Percentiles rank a stretch among this genome's conserved stretches.
phyloP scores from a whole-genome alignment of 768 basidiomycete species.

The Calocybe indica region DNA sequence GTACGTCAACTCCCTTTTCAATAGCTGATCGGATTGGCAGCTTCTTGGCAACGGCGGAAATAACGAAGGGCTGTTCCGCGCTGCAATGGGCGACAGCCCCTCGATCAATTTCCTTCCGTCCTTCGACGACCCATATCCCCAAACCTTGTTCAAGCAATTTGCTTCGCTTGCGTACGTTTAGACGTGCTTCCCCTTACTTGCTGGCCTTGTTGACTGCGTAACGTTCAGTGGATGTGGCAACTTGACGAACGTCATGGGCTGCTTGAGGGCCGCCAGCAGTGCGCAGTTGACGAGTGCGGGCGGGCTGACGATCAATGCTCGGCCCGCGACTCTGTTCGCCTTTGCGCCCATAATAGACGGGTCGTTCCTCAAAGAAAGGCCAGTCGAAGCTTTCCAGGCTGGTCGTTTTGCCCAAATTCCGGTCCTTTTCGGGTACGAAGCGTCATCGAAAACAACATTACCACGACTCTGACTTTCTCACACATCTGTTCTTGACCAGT shows the following conservation, averaged over 20 bases:
- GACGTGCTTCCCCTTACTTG: constrained; percentile 3
- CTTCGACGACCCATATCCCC: constrained; percentile 26
- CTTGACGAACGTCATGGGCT: constrained; percentile 18
- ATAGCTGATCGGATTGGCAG: constrained; percentile 12
- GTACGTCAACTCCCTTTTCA: background rate
- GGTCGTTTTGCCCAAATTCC: constrained; percentile 33
- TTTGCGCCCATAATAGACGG: constrained; percentile 34
- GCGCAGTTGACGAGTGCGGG: constrained; percentile 26
- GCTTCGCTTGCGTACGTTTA: constrained; percentile 23
- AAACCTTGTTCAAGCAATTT: constrained; percentile 29
- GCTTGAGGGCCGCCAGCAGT: constrained; percentile 24
- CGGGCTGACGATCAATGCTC: constrained; percentile 20
- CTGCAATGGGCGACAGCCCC: constrained; percentile 39
- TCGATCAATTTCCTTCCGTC: constrained; percentile 29
- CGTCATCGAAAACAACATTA: background rate
- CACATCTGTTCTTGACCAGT: constrained; percentile 7
- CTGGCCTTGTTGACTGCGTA: no score
- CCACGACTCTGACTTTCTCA: background rate
- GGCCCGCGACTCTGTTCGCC: constrained; percentile 27
- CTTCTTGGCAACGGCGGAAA: constrained; percentile 33
- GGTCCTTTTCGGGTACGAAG: constrained; percentile 30
- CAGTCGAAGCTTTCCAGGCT: constrained; percentile 31
- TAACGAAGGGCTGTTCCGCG: constrained; percentile 30
- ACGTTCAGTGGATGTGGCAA: constrained; percentile 16
- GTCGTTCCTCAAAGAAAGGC: constrained; percentile 24